These are phyloP conservation scores for Phytophthora idaei DNA, from an alignment of 352 stramenopile genomes.

Conservation along the genomic window DNA sequence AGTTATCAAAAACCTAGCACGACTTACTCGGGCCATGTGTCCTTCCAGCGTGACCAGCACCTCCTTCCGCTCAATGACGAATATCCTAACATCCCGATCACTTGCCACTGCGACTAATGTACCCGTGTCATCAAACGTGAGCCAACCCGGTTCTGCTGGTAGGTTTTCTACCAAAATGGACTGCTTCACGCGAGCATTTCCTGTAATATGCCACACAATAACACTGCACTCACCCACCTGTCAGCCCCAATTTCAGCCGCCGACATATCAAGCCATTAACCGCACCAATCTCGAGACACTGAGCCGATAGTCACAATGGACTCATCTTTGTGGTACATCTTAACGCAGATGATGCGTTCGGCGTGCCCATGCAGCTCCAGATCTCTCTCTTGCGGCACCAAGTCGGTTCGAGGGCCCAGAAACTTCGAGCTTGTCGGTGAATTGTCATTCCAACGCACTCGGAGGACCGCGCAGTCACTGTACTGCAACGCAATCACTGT, in stretches of 20 bases:
- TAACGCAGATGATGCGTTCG: slow-evolving; percentile 49
- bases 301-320: slow-evolving; percentile 51
- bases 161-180: slow-evolving; percentile 51
- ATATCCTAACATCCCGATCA: slow-evolving; percentile 60
- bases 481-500: slow-evolving; percentile 58
- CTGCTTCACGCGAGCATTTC: slow-evolving; percentile 33
- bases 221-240: slow-evolving; percentile 36
- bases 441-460: slow-evolving; percentile 41
- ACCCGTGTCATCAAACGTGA: slow-evolving; percentile 72
- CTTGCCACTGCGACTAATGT: slow-evolving; percentile 61
- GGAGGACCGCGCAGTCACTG: slow-evolving; percentile 51
- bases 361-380: slow-evolving; percentile 61
- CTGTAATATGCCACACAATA: slow-evolving; percentile 64
- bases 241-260: neutral
- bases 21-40: slow-evolving; percentile 58
- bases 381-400: slow-evolving; percentile 27
- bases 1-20: slow-evolving; percentile 1
- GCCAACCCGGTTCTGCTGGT: slow-evolving; percentile 42
- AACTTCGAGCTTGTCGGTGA: neutral
- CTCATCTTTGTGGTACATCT: slow-evolving; percentile 27
- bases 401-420: slow-evolving; percentile 30
- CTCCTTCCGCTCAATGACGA: slow-evolving; percentile 54
- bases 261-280: neutral
- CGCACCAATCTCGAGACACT: slow-evolving; percentile 69
- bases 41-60: slow-evolving; percentile 75